Evolutionary conservation across 768 basidiomycete genomes (phyloP), one percentile per base, ranked within the genome.

Genomic region (Lactifluus hygrophoroides): DNA sequence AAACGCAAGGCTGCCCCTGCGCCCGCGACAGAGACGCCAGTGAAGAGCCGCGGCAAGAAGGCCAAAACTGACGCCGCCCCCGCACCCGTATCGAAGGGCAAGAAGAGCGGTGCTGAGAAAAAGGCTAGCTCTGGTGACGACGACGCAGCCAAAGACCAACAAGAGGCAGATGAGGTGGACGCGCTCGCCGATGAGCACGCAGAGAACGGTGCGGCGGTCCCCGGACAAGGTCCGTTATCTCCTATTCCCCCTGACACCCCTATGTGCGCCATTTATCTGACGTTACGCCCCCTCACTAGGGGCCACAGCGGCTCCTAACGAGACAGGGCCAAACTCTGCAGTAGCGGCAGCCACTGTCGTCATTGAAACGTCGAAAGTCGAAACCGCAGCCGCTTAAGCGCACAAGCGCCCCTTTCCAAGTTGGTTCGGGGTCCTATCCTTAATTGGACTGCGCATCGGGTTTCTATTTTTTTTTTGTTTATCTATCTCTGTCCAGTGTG

Each of bases 131-230:
- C 23, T 10, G 60, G 30, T 13, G 57, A 62, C 9, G 62, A 56
- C 10, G 55, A 55, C 5, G 58, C 46, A 5, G 56, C 51, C 35
- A 58, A 52, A 27, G 54, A 58, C 0, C 56, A 57, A n/a, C 50
- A 58, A 32, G 60, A 61, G 30, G 45, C 60, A 4, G 62, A 60
- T 16, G 62, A 63, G 49, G 62, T 59, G 17, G 61, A 63, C 38
- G 62, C 57, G 28, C 58, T 61, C 21, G 62, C 57, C 3, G 61
- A 63, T 40, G 62, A 63, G 25, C 49, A 46, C 53, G 58, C 49
- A 44, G 53, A 51, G 54, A 54, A 54, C 30, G 58, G 53, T 14
- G 32, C 28, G 48, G 38, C 34, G 21, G 52, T 16, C 21, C 19
- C 54, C 25, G 50, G 17, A 8, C 51, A 51, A 38, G 51, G 54